Evolutionary conservation across 345 rosid species (phyloP).

Genomic region (Carallia pectinifolia): DNA sequence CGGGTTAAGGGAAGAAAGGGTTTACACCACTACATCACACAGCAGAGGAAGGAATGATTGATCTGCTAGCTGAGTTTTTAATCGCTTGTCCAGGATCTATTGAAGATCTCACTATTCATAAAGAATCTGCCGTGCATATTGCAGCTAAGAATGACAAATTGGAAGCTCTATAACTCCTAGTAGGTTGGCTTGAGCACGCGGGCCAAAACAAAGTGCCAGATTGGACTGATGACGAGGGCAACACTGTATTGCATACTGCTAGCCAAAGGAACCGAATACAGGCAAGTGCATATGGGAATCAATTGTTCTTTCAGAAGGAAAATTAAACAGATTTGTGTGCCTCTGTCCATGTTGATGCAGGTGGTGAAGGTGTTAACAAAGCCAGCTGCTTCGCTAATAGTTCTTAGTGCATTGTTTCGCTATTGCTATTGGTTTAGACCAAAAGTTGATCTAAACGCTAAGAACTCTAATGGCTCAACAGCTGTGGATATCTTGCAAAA

Average conservation of each 20-base stretch:
- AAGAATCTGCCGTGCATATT: slow-evolving; percentile 30
- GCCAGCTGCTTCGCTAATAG: not conserved
- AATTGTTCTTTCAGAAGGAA: not conserved
- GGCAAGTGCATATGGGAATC: slow-evolving; percentile 7
- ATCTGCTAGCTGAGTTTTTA: not conserved
- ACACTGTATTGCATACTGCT: slow-evolving; percentile 38
- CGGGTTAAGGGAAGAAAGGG: slow-evolving; percentile 25
- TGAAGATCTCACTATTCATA: slow-evolving; percentile 21
- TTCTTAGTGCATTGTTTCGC: not conserved
- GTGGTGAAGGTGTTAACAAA: slow-evolving; percentile 10
- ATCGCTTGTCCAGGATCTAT: slow-evolving; percentile 22
- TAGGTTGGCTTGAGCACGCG: not conserved
- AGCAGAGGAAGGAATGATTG: not conserved
- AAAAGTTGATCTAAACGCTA: slow-evolving; percentile 16
- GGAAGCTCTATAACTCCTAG: slow-evolving; percentile 11
- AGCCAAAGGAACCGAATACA: slow-evolving; percentile 15
- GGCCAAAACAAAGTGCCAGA: slow-evolving; percentile 20
- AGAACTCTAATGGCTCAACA: slow-evolving; percentile 16
- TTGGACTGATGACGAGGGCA: slow-evolving; percentile 42
- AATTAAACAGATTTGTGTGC: not conserved
- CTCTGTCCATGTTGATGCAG: slow-evolving; percentile 4
- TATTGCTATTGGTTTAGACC: no score
- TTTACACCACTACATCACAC: slow-evolving; percentile 18
- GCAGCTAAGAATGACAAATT: slow-evolving; percentile 7
- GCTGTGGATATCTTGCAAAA: slow-evolving; percentile 21